Conservation (phyloP, 305 asterid genomes). For the Solanum hybrid region DNA sequence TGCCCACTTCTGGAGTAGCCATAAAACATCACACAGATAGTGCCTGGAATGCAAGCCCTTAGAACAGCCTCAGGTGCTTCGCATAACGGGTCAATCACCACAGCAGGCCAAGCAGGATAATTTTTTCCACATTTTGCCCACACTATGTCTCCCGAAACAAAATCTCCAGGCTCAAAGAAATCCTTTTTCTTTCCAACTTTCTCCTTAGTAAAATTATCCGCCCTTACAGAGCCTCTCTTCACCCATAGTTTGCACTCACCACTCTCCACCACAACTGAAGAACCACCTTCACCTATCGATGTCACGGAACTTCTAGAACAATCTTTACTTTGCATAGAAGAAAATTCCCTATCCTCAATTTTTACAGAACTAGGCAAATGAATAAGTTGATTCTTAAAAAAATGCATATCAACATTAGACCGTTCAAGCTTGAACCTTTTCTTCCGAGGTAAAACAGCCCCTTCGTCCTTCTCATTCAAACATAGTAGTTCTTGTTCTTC, state of each 20-base stretch:
- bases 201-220: conserved; percentile 23
- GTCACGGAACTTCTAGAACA: conserved; percentile 44
- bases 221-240: conserved; percentile 14
- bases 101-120: conserved; percentile 94
- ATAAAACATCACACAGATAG: conserved; percentile 88
- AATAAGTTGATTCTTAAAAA: conserved; percentile 28
- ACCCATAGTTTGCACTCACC: conserved; percentile 9
- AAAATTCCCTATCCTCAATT: background rate
- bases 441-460: conserved; percentile 16
- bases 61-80: conserved; percentile 77
- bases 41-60: conserved; percentile 67
- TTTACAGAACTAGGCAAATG: conserved; percentile 15
- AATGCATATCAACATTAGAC: conserved; percentile 16
- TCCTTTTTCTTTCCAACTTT: conserved; percentile 42
- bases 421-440: conserved; percentile 39
- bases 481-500: conserved; percentile 18
- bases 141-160: conserved; percentile 58
- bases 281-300: conserved; percentile 38
- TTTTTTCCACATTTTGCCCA: conserved; percentile 95
- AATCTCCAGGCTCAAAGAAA: conserved; percentile 51
- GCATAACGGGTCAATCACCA: conserved; percentile 64
- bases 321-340: background rate
- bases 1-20: conserved; percentile 62
- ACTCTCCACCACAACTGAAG: conserved; percentile 31
- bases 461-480: conserved; percentile 18